These are phyloP conservation scores for Alternaria metachromatica DNA, from an alignment of 2,329 filamentous ascomycete genomes.

Conservation along the genomic window DNA sequence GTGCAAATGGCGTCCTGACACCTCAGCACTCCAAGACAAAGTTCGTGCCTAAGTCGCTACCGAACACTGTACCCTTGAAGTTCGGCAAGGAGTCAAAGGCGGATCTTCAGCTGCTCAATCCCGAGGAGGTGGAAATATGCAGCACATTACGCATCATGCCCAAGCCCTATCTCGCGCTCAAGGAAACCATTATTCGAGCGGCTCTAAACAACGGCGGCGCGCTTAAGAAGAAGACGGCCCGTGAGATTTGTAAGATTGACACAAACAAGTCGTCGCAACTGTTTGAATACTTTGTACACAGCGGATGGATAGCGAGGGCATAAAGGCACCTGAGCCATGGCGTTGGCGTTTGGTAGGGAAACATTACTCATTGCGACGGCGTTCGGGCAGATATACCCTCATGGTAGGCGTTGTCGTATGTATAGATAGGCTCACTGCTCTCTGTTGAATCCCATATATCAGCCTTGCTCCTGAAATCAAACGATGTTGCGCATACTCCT, in stretches of 20 bases:
- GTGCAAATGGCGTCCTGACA: slow-evolving; percentile 47
- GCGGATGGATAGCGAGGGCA: slow-evolving; percentile 89
- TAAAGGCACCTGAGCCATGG: slow-evolving; percentile 47
- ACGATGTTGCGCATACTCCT: not conserved
- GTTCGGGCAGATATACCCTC: slow-evolving; percentile 31
- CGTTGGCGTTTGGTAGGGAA: not conserved
- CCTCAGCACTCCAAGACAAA: slow-evolving; percentile 54
- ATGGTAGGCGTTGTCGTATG: slow-evolving; percentile 13
- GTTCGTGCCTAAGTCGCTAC: slow-evolving; percentile 63
- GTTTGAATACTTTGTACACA: slow-evolving; percentile 93
- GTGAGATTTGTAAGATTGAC: slow-evolving; percentile 84
- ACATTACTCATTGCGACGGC: not conserved
- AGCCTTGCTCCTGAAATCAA: not conserved
- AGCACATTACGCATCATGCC: slow-evolving; percentile 83
- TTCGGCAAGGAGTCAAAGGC: slow-evolving; percentile 77
- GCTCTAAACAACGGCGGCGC: slow-evolving; percentile 86
- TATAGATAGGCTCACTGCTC: not conserved
- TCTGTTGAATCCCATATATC: slow-evolving; percentile 12
- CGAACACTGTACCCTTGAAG: slow-evolving; percentile 68
- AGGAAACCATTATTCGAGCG: slow-evolving; percentile 89
- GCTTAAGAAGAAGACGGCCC: slow-evolving; percentile 92
- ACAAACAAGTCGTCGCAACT: slow-evolving; percentile 83
- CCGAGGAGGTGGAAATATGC: slow-evolving; percentile 86
- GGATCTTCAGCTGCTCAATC: slow-evolving; percentile 84
- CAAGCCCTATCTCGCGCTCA: slow-evolving; percentile 94